Conservation (phyloP, 805 yeast species). For the Zygotorulaspora chibaensis region DNA sequence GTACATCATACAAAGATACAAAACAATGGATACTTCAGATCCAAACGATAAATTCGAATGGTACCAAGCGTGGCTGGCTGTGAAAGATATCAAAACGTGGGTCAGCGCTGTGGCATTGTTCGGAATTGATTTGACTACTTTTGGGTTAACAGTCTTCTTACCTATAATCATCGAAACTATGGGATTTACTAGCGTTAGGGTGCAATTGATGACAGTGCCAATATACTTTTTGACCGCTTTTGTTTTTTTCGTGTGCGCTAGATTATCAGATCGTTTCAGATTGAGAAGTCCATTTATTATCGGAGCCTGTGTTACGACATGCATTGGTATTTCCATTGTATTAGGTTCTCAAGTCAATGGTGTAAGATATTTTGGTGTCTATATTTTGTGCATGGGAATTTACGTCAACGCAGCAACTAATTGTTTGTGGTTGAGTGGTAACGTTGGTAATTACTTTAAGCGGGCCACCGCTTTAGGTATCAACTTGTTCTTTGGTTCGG, state of each 20-base stretch:
- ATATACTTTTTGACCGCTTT: conserved; percentile 82
- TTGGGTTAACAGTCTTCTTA: conserved; percentile 42
- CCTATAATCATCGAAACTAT: conserved; percentile 35
- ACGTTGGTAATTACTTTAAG: conserved; percentile 39
- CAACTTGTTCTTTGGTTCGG: conserved; percentile 36
- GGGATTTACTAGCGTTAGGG: conserved; percentile 58
- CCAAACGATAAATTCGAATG: conserved; percentile 38
- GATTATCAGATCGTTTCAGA: conserved; percentile 52
- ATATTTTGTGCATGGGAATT: conserved; percentile 38
- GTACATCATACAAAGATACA: conserved; percentile 35
- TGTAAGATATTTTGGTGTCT: conserved; percentile 39
- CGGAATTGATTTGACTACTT: conserved; percentile 39
- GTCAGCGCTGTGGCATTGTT: conserved; percentile 35
- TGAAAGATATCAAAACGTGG: conserved; percentile 32
- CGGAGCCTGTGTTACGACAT: conserved; percentile 33
- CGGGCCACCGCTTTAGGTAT: conserved; percentile 40
- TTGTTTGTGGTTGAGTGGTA: conserved; percentile 40
- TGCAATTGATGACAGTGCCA: conserved; percentile 77
- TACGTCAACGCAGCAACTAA: conserved; percentile 39
- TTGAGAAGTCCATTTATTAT: conserved; percentile 42
- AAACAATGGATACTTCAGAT: conserved; percentile 34
- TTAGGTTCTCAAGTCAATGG: conserved; percentile 33
- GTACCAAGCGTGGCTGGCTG: conserved; percentile 34
- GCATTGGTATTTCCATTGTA: conserved; percentile 35
- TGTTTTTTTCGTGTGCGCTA: conserved; percentile 56